phyloP scores from a whole-genome alignment of 176 grass and related monocot genomes.

The Bothriochloa decipiens region DNA sequence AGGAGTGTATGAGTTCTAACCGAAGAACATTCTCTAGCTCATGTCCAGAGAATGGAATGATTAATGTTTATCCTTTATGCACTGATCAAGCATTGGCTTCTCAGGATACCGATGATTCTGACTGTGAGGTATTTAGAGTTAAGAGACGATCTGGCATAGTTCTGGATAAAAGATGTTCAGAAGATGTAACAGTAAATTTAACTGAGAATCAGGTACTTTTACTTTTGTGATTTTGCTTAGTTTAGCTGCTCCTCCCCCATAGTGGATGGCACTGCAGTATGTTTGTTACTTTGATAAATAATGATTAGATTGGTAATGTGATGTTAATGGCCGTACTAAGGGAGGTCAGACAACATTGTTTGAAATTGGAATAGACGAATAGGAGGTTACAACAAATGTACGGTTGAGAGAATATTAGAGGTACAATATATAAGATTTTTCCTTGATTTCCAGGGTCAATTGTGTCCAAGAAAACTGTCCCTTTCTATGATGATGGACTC shows the following conservation, averaged over 20 bases:
- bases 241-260: background rate
- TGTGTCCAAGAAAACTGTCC: background rate
- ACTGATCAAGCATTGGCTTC: conserved; percentile 45
- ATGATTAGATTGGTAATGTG: background rate
- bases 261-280: background rate
- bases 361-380: background rate
- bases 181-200: conserved; percentile 48
- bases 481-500: background rate
- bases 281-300: conserved; percentile 23
- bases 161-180: conserved; percentile 37
- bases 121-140: conserved; percentile 82
- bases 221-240: background rate
- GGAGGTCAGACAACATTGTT: background rate
- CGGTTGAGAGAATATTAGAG: background rate
- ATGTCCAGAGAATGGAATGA: conserved; percentile 36
- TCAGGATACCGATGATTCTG: conserved; percentile 86
- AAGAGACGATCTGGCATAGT: conserved; percentile 71
- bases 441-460: background rate
- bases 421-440: background rate
- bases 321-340: background rate
- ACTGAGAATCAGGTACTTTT: conserved; percentile 68
- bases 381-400: background rate
- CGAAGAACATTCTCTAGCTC: conserved; percentile 46
- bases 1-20: conserved; percentile 63
- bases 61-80: conserved; percentile 34